Evolutionary conservation across 2,329 filamentous ascomycete species (phyloP).

Genomic region (Pezicula neosporulosa): DNA sequence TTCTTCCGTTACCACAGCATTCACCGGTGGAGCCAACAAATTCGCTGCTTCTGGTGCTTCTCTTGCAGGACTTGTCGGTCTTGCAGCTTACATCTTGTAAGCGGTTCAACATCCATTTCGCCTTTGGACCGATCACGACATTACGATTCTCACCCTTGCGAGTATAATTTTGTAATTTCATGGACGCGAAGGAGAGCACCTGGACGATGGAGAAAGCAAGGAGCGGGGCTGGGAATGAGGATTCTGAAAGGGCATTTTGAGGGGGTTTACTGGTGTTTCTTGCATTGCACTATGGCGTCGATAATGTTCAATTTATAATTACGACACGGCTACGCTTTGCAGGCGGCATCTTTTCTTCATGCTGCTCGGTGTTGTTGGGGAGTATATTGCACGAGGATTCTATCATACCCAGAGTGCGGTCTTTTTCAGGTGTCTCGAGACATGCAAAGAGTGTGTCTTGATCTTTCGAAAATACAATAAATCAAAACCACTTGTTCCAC

Average conservation of each 20-base stretch:
- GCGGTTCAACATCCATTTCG: conserved; percentile 31
- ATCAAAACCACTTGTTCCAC: too few species aligned
- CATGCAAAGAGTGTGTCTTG: neutral
- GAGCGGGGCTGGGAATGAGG: conserved; percentile 30
- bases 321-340: conserved; percentile 30
- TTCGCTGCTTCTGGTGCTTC: conserved; percentile 54
- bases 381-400: conserved; percentile 26
- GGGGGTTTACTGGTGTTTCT: conserved; percentile 30
- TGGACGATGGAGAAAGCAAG: conserved; percentile 15
- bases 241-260: conserved; percentile 14
- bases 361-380: conserved; percentile 34
- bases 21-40: conserved; percentile 48
- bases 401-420: conserved; percentile 36
- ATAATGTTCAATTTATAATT: conserved; percentile 13
- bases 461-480: too few species aligned
- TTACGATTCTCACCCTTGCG: conserved; percentile 28
- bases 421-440: conserved; percentile 26
- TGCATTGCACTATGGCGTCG: conserved; percentile 33
- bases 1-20: conserved; percentile 41
- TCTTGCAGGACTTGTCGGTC: conserved; percentile 56
- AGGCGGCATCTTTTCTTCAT: conserved; percentile 38
- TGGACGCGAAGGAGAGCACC: conserved; percentile 30
- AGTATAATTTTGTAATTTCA: conserved; percentile 19
- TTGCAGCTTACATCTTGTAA: conserved; percentile 45
- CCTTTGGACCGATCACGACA: conserved; percentile 47